A percentile compares a stretch with the other conserved stretches of the same genome.
phyloP scores from a whole-genome alignment of 2,329 filamentous ascomycete species.

The Colletotrichum sp. region DNA sequence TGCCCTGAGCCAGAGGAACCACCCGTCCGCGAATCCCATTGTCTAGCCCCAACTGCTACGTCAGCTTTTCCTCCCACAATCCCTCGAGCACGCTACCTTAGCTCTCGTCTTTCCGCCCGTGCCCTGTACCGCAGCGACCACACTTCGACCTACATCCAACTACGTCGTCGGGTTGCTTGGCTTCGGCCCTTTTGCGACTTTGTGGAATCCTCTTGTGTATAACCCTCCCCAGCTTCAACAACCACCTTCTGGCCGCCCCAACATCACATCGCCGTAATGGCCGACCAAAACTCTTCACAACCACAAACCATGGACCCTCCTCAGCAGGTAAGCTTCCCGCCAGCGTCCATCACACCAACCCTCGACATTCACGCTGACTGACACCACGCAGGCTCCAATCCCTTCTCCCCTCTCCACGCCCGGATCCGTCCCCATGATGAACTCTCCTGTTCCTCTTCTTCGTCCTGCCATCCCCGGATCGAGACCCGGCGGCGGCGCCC shows the following conservation, averaged over 20 bases:
- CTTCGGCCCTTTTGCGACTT: constrained; percentile 10
- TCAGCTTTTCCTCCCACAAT: constrained; percentile 4
- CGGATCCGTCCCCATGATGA: constrained; percentile 63
- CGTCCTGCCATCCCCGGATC: constrained; percentile 81
- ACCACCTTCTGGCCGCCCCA: background rate
- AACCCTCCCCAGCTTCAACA: background rate
- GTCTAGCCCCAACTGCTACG: constrained; percentile 3
- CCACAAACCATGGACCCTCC: constrained; percentile 20
- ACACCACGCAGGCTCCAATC: background rate
- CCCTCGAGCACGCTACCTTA: constrained; percentile 5
- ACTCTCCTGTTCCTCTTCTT: constrained; percentile 79
- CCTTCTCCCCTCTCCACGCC: constrained; percentile 33
- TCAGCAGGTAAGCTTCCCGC: constrained; percentile 17
- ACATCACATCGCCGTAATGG: constrained; percentile 7
- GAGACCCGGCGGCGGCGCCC: constrained; percentile 63
- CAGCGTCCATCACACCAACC: background rate
- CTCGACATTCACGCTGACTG: background rate
- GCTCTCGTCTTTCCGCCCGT: background rate
- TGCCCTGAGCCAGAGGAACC: constrained; percentile 1
- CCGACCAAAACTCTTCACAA: constrained; percentile 18
- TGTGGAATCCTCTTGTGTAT: background rate
- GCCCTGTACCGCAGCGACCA: background rate
- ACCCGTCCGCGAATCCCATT: background rate
- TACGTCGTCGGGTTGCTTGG: constrained; percentile 14
- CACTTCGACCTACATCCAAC: background rate